Evolutionary conservation across 768 basidiomycete species (phyloP).

Genomic region (Hydnum rufescens): DNA sequence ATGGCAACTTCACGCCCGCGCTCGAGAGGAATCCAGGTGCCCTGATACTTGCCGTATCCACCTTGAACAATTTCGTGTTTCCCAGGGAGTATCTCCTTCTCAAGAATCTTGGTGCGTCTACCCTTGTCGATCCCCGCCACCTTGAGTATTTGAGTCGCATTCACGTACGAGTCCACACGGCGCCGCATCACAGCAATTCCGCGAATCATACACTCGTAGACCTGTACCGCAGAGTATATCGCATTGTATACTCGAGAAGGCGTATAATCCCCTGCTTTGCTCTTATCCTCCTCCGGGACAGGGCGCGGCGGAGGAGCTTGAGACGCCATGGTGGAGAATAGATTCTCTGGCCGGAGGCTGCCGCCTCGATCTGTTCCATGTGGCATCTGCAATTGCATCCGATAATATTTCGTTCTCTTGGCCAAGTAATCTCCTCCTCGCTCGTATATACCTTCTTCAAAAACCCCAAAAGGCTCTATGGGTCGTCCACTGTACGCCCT

Average conservation of each 20-base stretch:
- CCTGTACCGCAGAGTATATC: slow-evolving; percentile 79
- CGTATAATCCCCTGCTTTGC: no score
- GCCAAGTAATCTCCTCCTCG: no score
- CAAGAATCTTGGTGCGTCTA: slow-evolving; percentile 82
- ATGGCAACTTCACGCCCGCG: slow-evolving; percentile 81
- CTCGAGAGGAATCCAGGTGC: slow-evolving; percentile 97
- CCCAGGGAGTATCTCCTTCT: slow-evolving; percentile 91
- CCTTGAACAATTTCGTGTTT: slow-evolving; percentile 98
- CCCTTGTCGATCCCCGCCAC: slow-evolving; percentile 98
- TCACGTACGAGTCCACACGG: slow-evolving; percentile 84
- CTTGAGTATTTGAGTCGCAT: slow-evolving; percentile 98
- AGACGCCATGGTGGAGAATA: no score
- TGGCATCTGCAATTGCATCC: no score
- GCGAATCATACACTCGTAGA: slow-evolving; percentile 95
- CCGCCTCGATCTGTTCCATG: no score
- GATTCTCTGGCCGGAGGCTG: no score
- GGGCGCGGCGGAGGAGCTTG: no score
- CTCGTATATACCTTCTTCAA: no score
- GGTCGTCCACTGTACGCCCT: no score
- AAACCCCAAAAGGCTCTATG: no score
- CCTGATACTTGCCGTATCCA: slow-evolving; percentile 98
- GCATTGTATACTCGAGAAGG: slow-evolving; percentile 49
- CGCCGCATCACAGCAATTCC: slow-evolving; percentile 98
- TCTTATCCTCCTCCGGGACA: no score
- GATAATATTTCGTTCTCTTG: no score